Evolutionary conservation across 768 basidiomycete species (phyloP), one percentile per base, ranked within the genome.

Genomic region (Psilocybe cyanescens): DNA sequence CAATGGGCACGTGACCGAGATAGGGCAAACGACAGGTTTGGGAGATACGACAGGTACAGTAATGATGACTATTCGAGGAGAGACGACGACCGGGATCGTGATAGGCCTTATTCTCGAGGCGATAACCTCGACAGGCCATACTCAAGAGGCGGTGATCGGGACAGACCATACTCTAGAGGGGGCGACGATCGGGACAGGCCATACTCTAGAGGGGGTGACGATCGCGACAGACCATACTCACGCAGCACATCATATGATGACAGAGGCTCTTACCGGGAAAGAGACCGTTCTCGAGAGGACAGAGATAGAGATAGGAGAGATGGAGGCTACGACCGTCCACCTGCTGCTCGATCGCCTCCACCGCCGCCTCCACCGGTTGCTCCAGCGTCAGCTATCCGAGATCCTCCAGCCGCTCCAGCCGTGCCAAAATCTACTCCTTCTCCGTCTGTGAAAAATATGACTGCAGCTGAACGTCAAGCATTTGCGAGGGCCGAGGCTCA

Each of bases 1-100:
- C 88, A 94, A 47, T 90, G 90, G 83, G 77, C 83, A 1, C 79
- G 90, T 58, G 91, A 94, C 37, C 80, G 97, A 45, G 95, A 99
- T 72, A 77, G 86, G 63, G 80, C 92, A 51, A 99, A 99, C 70
- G 91, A 94, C 0, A 79, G 90, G 24, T 91, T 86, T 66, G 91
- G 90, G 48, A 77, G 89, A 55, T 91, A 81, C 65, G 87, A 88
- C 60, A 82, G 85, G 55, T 77, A 72, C 56, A 80, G 82, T 1
- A 41, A 33, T 37, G 31, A 33, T 37, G 76, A 77, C 58, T 78
- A 80, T 65, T 74, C 78, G 5, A 55, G 79, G 19, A 68, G 80
- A 16, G 74, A 81, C 55, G 78, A 83, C 56, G 83, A 84, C 31
- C 73, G 80, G 9, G 85, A 90, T 56, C 72, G 86, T 24, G 78